These are phyloP conservation scores for Boletus bicolor DNA, from an alignment of 768 basidiomycete genomes.

Conservation along the genomic window DNA sequence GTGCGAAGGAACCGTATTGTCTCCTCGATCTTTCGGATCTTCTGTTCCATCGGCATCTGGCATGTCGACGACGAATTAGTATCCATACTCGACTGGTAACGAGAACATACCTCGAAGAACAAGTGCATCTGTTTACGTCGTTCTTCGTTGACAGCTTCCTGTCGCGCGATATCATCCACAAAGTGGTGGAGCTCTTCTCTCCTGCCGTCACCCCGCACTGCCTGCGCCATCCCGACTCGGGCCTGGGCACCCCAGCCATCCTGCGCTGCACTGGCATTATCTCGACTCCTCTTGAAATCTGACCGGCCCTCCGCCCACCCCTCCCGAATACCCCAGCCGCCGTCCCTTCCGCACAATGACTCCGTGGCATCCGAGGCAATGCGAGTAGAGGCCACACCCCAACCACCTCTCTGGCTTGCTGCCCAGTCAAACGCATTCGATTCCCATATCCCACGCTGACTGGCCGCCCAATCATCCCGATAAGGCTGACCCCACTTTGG, in stretches of 20 bases:
- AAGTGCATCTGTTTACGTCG: conserved; percentile 45
- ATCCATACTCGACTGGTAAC: background rate
- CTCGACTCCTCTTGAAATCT: background rate
- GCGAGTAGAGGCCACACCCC: conserved; percentile 8
- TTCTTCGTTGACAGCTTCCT: conserved; percentile 36
- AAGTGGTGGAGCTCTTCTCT: conserved; percentile 33
- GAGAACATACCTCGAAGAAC: conserved; percentile 45
- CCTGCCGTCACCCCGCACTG: background rate
- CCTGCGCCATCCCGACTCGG: background rate
- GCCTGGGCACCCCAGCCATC: background rate
- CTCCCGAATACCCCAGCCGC: conserved; percentile 19
- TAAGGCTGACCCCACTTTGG: conserved; percentile 9
- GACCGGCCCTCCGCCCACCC: conserved; percentile 11
- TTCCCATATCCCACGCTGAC: conserved; percentile 11
- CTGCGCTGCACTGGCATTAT: background rate
- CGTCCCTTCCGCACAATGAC: conserved; percentile 11
- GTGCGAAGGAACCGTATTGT: conserved; percentile 40
- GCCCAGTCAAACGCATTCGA: background rate
- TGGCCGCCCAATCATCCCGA: conserved; percentile 8
- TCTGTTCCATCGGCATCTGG: conserved; percentile 57
- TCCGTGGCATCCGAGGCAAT: conserved; percentile 22
- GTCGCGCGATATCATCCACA: conserved; percentile 45
- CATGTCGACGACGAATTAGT: conserved; percentile 1
- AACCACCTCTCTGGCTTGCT: conserved; percentile 9
- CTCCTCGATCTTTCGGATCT: conserved; percentile 50